Evolutionary conservation across 1,139 yeast genomes (phyloP), one percentile per base, ranked within the genome.

Genomic region (Pichia kudriavzevii): DNA sequence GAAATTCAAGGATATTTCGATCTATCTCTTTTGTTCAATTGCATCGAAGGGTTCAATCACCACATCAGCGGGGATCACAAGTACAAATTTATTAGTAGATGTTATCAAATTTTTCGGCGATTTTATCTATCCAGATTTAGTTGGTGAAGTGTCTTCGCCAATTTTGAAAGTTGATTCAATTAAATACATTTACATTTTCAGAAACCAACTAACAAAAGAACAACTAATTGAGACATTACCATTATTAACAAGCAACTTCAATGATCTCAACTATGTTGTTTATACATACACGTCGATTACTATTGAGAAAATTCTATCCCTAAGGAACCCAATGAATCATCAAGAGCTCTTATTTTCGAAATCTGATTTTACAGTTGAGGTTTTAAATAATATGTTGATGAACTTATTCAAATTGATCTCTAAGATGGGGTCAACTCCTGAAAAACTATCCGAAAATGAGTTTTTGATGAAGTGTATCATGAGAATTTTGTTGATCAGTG

Each of bases 201-300:
- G 98, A 64, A 88, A 91, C 56, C 96, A 93, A 61, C 67, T 93
- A 41, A 84, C 93, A 6, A 88, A 87, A 52, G 80, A 73, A 10
- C 97, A 91, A 58, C 62, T 93, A 24, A 56, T 75, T 11, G 79
- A 83, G 39, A 78, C 94, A 1, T 68, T 93, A 52, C 94, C 95
- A n/a, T 60, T 85, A 31, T 65, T 93, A 44, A 75, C 87, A 7
- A 67, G 69, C 15, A 91, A 84, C 53, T 69, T 82, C 46, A 61
- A 65, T 34, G 66, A 70, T 26, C 64, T 66, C 16, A 83, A 84
- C 44, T 82, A 83, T 37, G 95, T 87, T 29, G 94, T 88, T 14
- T 85, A 82, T 59, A 88, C 98, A 0, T 93, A 88, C 54, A 77
- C 97, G 2, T 88, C 98, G 2, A 80, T 93, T 41, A 87, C 97